Base-by-base conservation (phyloP, 2,329 filamentous ascomycete genomes). In the Neurospora sp. region DNA sequence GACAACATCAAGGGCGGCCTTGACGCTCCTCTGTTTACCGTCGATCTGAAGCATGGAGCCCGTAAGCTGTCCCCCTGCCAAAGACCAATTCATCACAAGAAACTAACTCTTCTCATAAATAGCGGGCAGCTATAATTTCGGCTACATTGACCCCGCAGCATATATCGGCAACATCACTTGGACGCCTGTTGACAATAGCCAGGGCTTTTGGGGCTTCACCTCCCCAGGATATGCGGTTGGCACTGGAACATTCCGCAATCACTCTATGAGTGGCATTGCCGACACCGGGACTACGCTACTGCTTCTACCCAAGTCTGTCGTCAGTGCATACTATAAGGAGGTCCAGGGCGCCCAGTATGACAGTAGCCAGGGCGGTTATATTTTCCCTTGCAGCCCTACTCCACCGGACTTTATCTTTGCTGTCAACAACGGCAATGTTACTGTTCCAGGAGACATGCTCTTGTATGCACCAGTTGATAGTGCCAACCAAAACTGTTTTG, bases 121-220 rank as follows among this genome's bases (percentile, higher is more conserved):
- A 78, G 77, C 77, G 15, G 79, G 79, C 41, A 73, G 71, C 43
- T 80, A 78, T 74, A 79, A 79, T 73, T 80, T 80, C 41, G 79
- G 79, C 41, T 81, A 82, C 80, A 87, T 90, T 73, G 87, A 91
- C 80, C 77, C 76, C 52, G 78, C 79, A 76, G 76, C 87, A 74
- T 88, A 87, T 81, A 86, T 81, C 4, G 88, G 87, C 66, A 73
- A 79, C 62, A 84, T 91, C 74, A 82, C 82, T 73, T 91, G 89
- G 78, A 80, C 83, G 41, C 73, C 82, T 46, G 86, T 89, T 68
- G 81, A 87, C 78, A 82, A 73, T 74, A 82, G 80, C 66, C 76
- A 86, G 8, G 89, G 89, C 10, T 91, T 86, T 81, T 92, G 90
- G 89, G 79, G 82, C 57, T 90, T 91, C 81, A 79, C 72, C 28